Evolutionary conservation across 2,329 filamentous ascomycete species (phyloP), one percentile per base, ranked within the genome.

Genomic region (Emydomyces testavorans): DNA sequence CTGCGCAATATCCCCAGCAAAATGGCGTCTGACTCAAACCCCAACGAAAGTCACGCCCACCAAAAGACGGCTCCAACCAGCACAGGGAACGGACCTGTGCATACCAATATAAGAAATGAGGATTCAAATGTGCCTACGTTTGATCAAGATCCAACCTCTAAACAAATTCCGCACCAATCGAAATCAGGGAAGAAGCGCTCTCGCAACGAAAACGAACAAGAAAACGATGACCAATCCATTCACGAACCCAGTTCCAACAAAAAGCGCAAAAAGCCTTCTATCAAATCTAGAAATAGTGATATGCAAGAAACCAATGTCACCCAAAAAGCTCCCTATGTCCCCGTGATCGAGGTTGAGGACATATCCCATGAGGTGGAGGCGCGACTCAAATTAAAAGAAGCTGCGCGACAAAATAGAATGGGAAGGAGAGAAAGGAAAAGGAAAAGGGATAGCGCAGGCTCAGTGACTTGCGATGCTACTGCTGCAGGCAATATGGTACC

Each of bases 311-410:
- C 3, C 32, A 24, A 8, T 20, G 16, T 20, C 32, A 23, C 11
- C n/a, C 37, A 45, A 26, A 15, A 35, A 11, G 10, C 47, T n/a
- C 15, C 45, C 2, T 36, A 42, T 8, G 42, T 45, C 10, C 48
- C 35, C 5, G 16, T 39, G 2, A 49, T 62, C 13, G 64, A 66
- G 32, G 65, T 62, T 20, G 68, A 71, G 45, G 68, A 71, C 50
- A 71, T 71, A 39, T 69, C 68, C 2, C 64, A 60, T 8, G 69
- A 70, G 40, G 70, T 73, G 0, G 67, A 70, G 46, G 63, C 64
- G 15, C 60, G 68, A n/a, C 49, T 71, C 29, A 62, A 60, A 38
- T 65, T 69, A 34, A 70, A 65, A 48, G 68, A 70, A 49, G 64
- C 68, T 42, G 57, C 56, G 10, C 63, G 66, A 2, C 60, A 56